Evolutionary conservation across 495 filamentous ascomycete species (phyloP).

Genomic region (Darksidea phi): DNA sequence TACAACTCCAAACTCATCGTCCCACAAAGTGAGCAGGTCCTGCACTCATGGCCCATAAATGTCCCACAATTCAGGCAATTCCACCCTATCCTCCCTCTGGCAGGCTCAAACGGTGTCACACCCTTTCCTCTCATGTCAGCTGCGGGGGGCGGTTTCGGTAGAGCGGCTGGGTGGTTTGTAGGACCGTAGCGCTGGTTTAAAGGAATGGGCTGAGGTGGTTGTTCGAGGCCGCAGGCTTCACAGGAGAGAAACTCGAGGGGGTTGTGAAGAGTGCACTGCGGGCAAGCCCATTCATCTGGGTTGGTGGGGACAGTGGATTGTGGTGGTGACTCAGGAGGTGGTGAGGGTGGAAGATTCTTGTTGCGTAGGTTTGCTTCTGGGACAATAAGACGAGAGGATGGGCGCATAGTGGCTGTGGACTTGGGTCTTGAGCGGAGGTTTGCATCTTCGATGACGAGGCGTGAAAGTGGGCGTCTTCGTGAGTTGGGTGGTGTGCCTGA

Average conservation of each 20-base stretch:
- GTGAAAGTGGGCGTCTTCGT: conserved; percentile 33
- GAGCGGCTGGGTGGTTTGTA: not conserved
- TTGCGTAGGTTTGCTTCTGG: conserved; percentile 25
- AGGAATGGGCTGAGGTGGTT: conserved; percentile 48
- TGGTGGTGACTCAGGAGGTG: conserved; percentile 18
- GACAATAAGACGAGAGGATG: conserved; percentile 33
- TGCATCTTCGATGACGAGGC: conserved; percentile 37
- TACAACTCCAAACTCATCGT: conserved; percentile 40
- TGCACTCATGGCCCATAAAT: conserved; percentile 48
- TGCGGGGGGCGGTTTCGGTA: conserved; percentile 26
- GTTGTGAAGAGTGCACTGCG: conserved; percentile 81
- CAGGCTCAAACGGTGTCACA: conserved; percentile 29
- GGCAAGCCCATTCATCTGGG: conserved; percentile 66
- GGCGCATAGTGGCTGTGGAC: conserved; percentile 26
- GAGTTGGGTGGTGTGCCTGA: conserved; percentile 10
- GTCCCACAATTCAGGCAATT: conserved; percentile 43
- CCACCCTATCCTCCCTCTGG: conserved; percentile 41
- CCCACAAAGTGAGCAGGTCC: conserved; percentile 46
- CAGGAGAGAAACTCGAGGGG: conserved; percentile 66
- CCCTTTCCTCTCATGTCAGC: conserved; percentile 6
- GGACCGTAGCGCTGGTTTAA: conserved; percentile 29
- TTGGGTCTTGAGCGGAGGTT: conserved; percentile 28
- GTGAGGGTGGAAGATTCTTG: conserved; percentile 7
- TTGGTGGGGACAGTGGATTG: conserved; percentile 20
- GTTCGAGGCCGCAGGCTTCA: conserved; percentile 72